These are phyloP conservation scores for Globisporangium splendens DNA, from an alignment of 352 stramenopile genomes.

Conservation along the genomic window DNA sequence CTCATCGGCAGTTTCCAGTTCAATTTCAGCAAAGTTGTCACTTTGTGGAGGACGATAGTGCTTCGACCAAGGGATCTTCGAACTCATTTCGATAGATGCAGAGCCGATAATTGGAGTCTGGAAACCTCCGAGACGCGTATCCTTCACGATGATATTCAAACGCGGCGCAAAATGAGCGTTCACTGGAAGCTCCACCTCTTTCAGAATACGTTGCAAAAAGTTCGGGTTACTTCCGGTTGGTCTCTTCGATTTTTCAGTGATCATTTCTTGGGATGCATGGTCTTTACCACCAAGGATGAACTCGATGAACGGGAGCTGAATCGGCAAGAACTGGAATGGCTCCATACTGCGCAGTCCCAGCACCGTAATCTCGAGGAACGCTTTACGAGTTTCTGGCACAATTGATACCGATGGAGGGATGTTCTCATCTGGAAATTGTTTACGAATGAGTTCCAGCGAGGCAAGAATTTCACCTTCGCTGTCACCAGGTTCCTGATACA, in stretches of 20 bases:
- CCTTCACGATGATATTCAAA: constrained; percentile 88
- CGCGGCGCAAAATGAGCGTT: constrained; percentile 87
- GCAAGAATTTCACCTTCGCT: constrained; percentile 80
- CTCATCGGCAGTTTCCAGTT: constrained; percentile 58
- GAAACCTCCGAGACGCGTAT: constrained; percentile 86
- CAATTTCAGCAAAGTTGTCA: constrained; percentile 65
- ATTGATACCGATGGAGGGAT: constrained; percentile 54
- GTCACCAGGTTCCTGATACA: constrained; percentile 74
- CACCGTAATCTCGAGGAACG: constrained; percentile 83
- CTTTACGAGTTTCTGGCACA: constrained; percentile 58
- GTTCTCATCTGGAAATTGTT: constrained; percentile 63
- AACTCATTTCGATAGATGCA: constrained; percentile 79
- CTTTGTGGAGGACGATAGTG: constrained; percentile 67
- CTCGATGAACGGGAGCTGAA: constrained; percentile 85
- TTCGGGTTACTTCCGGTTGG: constrained; percentile 85
- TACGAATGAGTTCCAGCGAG: constrained; percentile 69
- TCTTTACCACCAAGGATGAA: constrained; percentile 87
- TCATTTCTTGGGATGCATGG: constrained; percentile 77
- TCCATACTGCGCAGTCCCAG: constrained; percentile 84
- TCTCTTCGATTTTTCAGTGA: constrained; percentile 83
- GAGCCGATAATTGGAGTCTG: constrained; percentile 82
- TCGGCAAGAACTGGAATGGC: constrained; percentile 86
- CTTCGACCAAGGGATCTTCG: constrained; percentile 82
- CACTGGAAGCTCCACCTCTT: constrained; percentile 82
- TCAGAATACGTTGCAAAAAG: constrained; percentile 88